phyloP scores from a whole-genome alignment of 345 rosid genomes.

The Ceriops decandra region DNA sequence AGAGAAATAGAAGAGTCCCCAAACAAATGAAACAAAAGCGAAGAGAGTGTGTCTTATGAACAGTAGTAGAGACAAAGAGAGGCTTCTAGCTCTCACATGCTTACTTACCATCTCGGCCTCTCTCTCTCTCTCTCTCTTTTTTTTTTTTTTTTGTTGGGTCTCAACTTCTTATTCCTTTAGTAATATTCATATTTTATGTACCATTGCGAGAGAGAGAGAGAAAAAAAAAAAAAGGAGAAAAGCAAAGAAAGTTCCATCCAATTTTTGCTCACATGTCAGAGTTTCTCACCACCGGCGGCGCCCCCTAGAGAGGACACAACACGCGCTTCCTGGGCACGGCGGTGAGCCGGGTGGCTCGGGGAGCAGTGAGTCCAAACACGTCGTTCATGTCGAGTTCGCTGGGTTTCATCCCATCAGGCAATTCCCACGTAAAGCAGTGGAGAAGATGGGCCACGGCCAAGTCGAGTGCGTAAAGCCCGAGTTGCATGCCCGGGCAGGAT shows the following conservation, averaged over 20 bases:
- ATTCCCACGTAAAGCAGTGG: slow-evolving; percentile 39
- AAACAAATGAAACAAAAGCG: background rate
- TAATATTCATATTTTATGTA: background rate
- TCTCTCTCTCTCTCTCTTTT: background rate
- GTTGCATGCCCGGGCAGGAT: slow-evolving; percentile 45
- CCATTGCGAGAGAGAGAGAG: background rate
- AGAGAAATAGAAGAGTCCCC: background rate
- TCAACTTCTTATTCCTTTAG: too few relatives aligned
- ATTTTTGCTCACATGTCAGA: background rate
- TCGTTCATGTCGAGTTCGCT: slow-evolving; percentile 38
- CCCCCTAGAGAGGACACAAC: slow-evolving; percentile 14
- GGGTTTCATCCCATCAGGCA: slow-evolving; percentile 36
- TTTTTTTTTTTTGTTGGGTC: background rate
- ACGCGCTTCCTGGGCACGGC: slow-evolving; percentile 32
- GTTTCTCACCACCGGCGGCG: background rate
- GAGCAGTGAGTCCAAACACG: slow-evolving; percentile 46
- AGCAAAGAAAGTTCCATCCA: background rate
- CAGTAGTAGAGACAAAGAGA: background rate
- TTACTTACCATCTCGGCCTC: background rate
- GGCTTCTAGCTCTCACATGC: background rate
- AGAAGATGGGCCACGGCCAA: slow-evolving; percentile 32
- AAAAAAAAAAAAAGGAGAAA: background rate
- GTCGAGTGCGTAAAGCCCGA: slow-evolving; percentile 39
- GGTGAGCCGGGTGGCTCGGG: slow-evolving; percentile 35
- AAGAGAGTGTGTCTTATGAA: background rate